Percentiles rank a stretch among this genome's conserved stretches.
These are phyloP conservation scores for Penicillium hordei DNA, from an alignment of 2,329 filamentous ascomycete species.

Conservation along the genomic window DNA sequence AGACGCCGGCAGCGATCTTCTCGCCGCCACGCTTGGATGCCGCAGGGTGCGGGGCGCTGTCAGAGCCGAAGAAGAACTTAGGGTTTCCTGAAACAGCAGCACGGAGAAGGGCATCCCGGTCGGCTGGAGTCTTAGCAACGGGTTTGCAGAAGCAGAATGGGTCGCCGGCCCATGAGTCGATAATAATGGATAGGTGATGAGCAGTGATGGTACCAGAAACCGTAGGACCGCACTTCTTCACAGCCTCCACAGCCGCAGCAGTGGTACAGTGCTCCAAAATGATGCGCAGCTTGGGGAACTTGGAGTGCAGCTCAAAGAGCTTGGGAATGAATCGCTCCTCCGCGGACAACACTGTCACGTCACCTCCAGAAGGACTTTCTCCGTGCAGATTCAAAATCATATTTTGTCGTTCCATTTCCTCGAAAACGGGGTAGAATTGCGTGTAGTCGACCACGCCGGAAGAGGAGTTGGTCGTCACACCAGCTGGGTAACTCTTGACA, in stretches of 20 bases:
- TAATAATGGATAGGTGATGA: constrained; percentile 78
- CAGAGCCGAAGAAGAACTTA: constrained; percentile 69
- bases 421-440: constrained; percentile 63
- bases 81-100: constrained; percentile 56
- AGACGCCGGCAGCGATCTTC: constrained; percentile 57
- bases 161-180: constrained; percentile 70
- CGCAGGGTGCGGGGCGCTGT: constrained; percentile 67
- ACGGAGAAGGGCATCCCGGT: constrained; percentile 70
- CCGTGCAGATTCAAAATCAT: constrained; percentile 93
- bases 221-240: constrained; percentile 71
- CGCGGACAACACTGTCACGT: constrained; percentile 63
- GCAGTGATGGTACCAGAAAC: constrained; percentile 74
- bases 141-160: constrained; percentile 80
- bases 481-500: constrained; percentile 48
- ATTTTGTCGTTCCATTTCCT: constrained; percentile 81
- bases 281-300: constrained; percentile 62
- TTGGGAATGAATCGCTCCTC: constrained; percentile 80
- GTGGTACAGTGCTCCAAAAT: constrained; percentile 86
- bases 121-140: constrained; percentile 68
- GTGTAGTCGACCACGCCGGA: constrained; percentile 48
- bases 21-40: constrained; percentile 56
- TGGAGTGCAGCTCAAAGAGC: constrained; percentile 67
- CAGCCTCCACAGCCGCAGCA: constrained; percentile 74
- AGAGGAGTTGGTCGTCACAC: constrained; percentile 60
- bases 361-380: constrained; percentile 51